Conservation (phyloP, 805 yeast species). For the Candida wancherniae region DNA sequence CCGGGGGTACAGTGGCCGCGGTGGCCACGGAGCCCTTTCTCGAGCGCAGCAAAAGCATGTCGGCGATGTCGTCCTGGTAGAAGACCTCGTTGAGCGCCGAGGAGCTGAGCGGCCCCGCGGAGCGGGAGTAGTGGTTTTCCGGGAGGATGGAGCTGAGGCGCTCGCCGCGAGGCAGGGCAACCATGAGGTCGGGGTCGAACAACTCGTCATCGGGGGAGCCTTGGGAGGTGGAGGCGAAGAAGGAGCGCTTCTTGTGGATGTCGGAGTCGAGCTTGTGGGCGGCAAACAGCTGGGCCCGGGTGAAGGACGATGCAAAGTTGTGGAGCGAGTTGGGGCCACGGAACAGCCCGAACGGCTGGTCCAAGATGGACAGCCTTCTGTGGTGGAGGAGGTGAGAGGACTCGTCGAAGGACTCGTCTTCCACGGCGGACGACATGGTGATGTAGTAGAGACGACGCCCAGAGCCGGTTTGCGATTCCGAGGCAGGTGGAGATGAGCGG, state of each 20-base stretch:
- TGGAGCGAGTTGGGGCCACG: constrained; percentile 65
- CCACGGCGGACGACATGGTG: constrained; percentile 14
- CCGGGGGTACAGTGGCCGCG: constrained; percentile 2
- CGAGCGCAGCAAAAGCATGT: constrained; percentile 23
- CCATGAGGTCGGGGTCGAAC: constrained; percentile 63
- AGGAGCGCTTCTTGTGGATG: constrained; percentile 59
- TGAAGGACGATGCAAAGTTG: constrained; percentile 73
- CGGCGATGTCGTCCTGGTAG: constrained; percentile 34
- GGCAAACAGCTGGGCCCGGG: constrained; percentile 63
- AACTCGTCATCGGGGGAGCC: constrained; percentile 46
- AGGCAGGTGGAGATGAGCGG: no score
- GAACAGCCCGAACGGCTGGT: constrained; percentile 49
- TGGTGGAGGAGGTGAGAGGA: constrained; percentile 7
- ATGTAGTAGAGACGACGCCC: no score
- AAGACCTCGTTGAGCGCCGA: constrained; percentile 31
- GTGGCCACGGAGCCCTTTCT: constrained; percentile 24
- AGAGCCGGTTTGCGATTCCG: no score
- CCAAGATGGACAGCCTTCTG: constrained; percentile 20
- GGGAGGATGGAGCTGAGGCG: constrained; percentile 53
- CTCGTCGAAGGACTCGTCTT: constrained; percentile 13
- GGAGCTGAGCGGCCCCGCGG: constrained; percentile 7
- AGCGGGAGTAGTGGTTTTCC: constrained; percentile 14
- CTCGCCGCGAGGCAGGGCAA: constrained; percentile 62
- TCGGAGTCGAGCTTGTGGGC: constrained; percentile 45
- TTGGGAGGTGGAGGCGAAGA: constrained; percentile 37